These are phyloP conservation scores for Ziziphus jujuba DNA, from an alignment of 306 rosid species.

Conservation along the genomic window DNA sequence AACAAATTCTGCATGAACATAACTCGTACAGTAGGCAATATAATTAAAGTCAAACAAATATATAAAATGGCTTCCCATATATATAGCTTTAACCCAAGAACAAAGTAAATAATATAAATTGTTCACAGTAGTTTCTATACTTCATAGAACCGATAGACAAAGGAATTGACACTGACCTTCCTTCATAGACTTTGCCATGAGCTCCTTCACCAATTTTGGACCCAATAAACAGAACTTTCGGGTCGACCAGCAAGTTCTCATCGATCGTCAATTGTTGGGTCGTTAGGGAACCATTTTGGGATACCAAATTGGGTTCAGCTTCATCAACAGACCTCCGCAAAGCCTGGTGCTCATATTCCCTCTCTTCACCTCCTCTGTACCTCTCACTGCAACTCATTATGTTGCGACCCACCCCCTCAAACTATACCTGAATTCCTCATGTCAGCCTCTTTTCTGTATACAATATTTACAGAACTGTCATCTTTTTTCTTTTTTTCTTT, in stretches of 20 bases:
- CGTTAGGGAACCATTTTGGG: conserved; percentile 53
- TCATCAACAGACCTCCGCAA: conserved; percentile 32
- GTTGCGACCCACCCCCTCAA: conserved; percentile 75
- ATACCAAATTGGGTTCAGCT: conserved; percentile 38
- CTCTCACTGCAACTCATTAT: conserved; percentile 74
- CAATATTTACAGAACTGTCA: conserved; percentile 13
- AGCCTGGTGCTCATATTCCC: conserved; percentile 38
- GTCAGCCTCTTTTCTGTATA: conserved; percentile 18
- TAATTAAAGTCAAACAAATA: conserved; percentile 3
- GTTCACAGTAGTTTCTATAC: conserved; percentile 5
- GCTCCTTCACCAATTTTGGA: conserved; percentile 95
- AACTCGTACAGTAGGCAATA: conserved; percentile 1
- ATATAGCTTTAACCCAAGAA: background rate
- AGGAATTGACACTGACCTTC: conserved; percentile 72
- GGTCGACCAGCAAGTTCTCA: conserved; percentile 85
- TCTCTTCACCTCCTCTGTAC: conserved; percentile 44
- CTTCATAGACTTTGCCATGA: conserved; percentile 94
- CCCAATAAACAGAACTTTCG: conserved; percentile 79
- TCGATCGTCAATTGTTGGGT: conserved; percentile 59
- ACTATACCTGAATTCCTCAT: conserved; percentile 64
- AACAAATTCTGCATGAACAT: background rate
- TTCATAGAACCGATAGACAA: background rate
- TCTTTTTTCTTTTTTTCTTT: too few relatives aligned
- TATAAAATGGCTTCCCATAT: background rate
- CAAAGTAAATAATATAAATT: background rate